Evolutionary conservation across 352 stramenopile species (phyloP), one percentile per base, ranked within the genome.

Genomic region (Phytophthora ohioensis): DNA sequence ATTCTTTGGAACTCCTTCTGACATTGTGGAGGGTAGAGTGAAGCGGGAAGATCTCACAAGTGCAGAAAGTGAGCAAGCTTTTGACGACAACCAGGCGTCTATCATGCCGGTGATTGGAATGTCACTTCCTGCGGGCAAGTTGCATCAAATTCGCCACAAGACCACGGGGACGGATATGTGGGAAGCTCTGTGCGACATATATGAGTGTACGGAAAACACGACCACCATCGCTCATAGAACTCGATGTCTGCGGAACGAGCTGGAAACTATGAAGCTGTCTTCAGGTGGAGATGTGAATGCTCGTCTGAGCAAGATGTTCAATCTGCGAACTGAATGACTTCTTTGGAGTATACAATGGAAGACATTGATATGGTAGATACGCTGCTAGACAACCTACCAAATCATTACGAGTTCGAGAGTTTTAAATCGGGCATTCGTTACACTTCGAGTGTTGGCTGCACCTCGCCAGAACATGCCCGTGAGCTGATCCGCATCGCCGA

Each of bases 281-380:
- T 21, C 21, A 10, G 39, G 46, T 52, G 58, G 36, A 57, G 47
- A 57, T 57, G 36, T 57, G 21, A 66, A 65, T 51, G 32, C 42
- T 13, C 57, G 57, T 11, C 5, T 65, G 11, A 57, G 35, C n/a
- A 65, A 65, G 36, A 65, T 63, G 47, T 65, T 65, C 39, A 65
- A 65, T 27, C 32, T 57, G 12, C 21, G 17, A 21, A 17, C 35
- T 42, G 57, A 65, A 27, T 65, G 36, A 6, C 9, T 17, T 47
- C 17, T 13, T 48, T 65, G 47, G 8, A 65, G 46, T 57, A 65
- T 51, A 51, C 27, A 9, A 36, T 66, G 11, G 47, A 57, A 13
- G 58, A 66, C 27, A 66, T 49, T 15, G 46, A 58, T 30, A 66
- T 66, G 58, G 47, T 66, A 36, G 46, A 66, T 15, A 57, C 58